Base-by-base conservation (phyloP, 2,329 filamentous ascomycete species). In the Aspergillus fructus region DNA sequence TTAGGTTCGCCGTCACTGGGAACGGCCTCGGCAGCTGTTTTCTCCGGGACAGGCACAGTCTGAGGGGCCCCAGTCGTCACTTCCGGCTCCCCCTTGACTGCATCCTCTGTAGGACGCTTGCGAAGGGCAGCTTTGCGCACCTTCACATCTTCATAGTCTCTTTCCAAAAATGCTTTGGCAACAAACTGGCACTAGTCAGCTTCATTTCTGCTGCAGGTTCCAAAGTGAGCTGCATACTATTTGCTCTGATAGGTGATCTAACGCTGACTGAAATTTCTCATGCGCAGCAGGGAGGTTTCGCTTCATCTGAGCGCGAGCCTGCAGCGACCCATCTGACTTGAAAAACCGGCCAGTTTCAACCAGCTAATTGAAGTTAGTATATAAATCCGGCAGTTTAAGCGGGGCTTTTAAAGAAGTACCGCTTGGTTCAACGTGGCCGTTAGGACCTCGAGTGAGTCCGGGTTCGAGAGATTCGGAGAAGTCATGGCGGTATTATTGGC, bases 341-440 rank as follows among this genome's bases (percentile, higher is more conserved):
- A 78, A 77, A 54, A 76, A 73, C 8, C 74, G 72, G 19, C 72
- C 75, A 12, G 73, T 76, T 34, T 77, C 75, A 53, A 76, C 66
- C 24, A 78, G 69, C 75, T 78, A 62, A 17, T 17, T n/a, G 42
- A 17, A 11, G 58, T 71, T 58, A 70, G 68, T 62, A 33, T 9
- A 40, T 11, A 30, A 3, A 30, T 30, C 27, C 27, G 27, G 9
- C 9, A 11, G n/a, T n/a, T 34, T 21, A 12, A n/a, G 46, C 46
- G 21, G 46, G 12, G 17, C 4, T n/a, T 13, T 34, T 27, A 33
- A 39, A 33, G 13, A 47, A 21, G 42, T 68, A 75, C 74, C 53
- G 72, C 75, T 57, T 72, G 68, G 55, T 77, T 74, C 51, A 75
- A 65, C 60, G 68, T 66, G 21, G 70, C 63, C 30, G 74, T 70